These are phyloP conservation scores for Musa itinerans DNA, from an alignment of 176 grass and related monocot species.

Conservation along the genomic window DNA sequence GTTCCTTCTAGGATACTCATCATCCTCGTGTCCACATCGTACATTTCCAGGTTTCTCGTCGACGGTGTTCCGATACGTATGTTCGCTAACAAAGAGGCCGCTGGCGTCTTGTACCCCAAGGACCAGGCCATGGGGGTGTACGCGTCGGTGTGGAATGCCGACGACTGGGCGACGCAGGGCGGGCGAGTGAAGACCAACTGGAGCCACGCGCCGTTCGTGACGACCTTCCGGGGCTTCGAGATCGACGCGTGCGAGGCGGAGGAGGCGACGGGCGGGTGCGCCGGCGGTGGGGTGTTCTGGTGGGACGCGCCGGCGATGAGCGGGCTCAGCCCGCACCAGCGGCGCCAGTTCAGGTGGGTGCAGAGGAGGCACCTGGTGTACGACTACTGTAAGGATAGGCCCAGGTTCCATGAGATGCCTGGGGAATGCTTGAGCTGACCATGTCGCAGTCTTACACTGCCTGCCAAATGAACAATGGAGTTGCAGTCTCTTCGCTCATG, in stretches of 20 bases:
- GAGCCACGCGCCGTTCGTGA: constrained; percentile 31
- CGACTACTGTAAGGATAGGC: constrained; percentile 2
- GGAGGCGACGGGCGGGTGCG: background rate
- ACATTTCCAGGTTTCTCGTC: constrained; percentile 33
- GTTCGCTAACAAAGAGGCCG: constrained; percentile 23
- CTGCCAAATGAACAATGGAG: background rate
- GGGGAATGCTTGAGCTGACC: constrained; percentile 6
- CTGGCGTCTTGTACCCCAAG: constrained; percentile 25
- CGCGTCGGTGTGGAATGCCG: constrained; percentile 35
- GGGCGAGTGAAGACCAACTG: constrained; percentile 40
- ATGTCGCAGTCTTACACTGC: background rate
- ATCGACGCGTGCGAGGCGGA: constrained; percentile 21
- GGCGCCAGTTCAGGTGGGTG: constrained; percentile 5
- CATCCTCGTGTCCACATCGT: background rate
- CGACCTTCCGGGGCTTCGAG: constrained; percentile 27
- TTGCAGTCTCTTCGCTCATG: too few species aligned
- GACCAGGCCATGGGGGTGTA: constrained; percentile 27
- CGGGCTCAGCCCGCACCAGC: constrained; percentile 12
- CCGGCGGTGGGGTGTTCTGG: constrained; percentile 2
- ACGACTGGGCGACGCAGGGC: constrained; percentile 40
- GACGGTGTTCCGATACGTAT: constrained; percentile 27
- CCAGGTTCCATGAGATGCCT: background rate
- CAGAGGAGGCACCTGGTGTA: constrained; percentile 10
- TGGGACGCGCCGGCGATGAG: constrained; percentile 6
- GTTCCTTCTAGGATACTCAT: background rate